phyloP scores from a whole-genome alignment of 2,329 filamentous ascomycete genomes.

The Parascedosporium putredinis region DNA sequence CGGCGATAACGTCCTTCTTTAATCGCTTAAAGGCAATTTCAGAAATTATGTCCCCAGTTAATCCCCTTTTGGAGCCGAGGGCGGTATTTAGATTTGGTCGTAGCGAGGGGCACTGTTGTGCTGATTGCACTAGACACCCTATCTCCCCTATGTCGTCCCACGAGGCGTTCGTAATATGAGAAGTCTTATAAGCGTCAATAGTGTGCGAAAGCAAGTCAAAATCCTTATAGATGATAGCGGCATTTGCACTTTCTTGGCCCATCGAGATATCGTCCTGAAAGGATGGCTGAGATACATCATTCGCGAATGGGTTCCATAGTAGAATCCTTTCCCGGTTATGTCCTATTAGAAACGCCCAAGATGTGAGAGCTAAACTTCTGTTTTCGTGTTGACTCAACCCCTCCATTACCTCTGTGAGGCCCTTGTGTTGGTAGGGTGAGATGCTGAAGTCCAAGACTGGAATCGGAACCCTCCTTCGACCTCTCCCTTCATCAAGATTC shows the following conservation, averaged over 20 bases:
- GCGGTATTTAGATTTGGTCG: no score
- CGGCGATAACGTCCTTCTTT: no score
- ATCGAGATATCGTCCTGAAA: background rate
- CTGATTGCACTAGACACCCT: no score
- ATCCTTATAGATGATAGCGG: background rate
- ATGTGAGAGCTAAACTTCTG: background rate
- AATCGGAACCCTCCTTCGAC: slow-evolving; percentile 18
- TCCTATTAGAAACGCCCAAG: background rate
- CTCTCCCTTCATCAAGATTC: slow-evolving; percentile 16
- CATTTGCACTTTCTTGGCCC: background rate
- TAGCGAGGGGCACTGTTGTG: no score
- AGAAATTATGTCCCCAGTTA: no score
- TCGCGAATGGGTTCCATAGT: background rate
- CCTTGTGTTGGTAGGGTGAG: slow-evolving; percentile 16
- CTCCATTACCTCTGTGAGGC: no score
- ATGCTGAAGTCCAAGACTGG: slow-evolving; percentile 19
- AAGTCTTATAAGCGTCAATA: background rate
- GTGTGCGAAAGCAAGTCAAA: background rate
- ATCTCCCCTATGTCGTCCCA: no score
- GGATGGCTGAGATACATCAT: background rate
- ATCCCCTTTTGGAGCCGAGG: no score
- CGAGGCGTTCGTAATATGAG: no score
- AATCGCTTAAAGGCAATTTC: no score
- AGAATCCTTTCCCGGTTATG: background rate
- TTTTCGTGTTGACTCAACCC: no score